Evolutionary conservation across 2,329 filamentous ascomycete species (phyloP).

Genomic region (Fusarium oligoseptatum): DNA sequence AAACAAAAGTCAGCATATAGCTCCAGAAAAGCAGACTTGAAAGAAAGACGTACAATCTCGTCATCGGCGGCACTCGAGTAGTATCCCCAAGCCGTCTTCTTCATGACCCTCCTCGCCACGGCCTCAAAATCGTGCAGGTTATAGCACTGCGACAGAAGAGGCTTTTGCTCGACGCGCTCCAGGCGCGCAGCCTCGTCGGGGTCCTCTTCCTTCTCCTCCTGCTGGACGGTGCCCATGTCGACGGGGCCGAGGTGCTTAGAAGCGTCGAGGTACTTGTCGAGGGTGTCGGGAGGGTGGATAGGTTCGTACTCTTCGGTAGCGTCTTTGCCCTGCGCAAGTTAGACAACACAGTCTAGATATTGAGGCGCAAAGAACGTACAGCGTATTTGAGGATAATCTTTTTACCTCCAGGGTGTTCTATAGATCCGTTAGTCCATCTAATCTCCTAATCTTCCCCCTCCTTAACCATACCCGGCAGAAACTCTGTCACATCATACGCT

Average conservation of each 20-base stretch:
- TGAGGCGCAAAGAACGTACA: conserved; percentile 53
- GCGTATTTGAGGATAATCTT: conserved; percentile 98
- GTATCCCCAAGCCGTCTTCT: conserved; percentile 97
- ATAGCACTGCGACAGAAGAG: conserved; percentile 87
- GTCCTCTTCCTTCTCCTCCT: conserved; percentile 76
- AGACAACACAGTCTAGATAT: conserved; percentile 1
- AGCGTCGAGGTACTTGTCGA: conserved; percentile 85
- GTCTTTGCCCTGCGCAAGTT: conserved; percentile 77
- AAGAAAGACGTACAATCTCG: conserved; percentile 54
- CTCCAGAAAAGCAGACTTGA: not conserved
- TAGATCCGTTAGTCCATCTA: conserved; percentile 13
- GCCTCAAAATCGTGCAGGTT: conserved; percentile 97
- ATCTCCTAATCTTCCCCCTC: not conserved
- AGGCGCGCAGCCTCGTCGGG: conserved; percentile 73
- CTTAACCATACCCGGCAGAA: conserved; percentile 74
- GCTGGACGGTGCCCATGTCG: conserved; percentile 85
- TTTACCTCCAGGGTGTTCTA: conserved; percentile 87
- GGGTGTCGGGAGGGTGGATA: conserved; percentile 88
- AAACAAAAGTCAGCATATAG: conserved; percentile 15
- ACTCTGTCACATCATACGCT: conserved; percentile 91
- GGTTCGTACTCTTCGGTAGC: conserved; percentile 93
- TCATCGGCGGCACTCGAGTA: conserved; percentile 87
- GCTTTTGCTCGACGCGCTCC: conserved; percentile 81
- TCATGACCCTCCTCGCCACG: conserved; percentile 91
- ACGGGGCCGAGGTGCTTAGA: conserved; percentile 92